A percentile compares a stretch with the other conserved stretches of the same genome.
Evolutionary conservation across 2,329 filamentous ascomycete genomes (phyloP).

Genomic region (Ophiostoma piceae): DNA sequence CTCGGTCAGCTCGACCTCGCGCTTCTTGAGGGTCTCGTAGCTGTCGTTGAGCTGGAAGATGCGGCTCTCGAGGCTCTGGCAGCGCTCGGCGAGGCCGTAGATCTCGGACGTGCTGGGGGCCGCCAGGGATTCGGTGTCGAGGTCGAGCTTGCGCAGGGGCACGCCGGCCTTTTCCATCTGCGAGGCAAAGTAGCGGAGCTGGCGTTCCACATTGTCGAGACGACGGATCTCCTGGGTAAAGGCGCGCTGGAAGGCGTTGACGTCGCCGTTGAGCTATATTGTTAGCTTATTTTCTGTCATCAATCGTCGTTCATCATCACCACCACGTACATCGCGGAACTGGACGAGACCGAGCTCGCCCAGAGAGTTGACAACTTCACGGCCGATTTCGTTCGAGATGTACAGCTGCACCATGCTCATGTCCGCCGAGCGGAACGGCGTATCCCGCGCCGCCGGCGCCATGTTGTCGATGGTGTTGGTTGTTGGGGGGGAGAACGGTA

Average conservation of each 20-base stretch:
- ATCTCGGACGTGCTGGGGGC: conserved; percentile 91
- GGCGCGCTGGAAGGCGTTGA: conserved; percentile 90
- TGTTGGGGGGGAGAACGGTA: not conserved
- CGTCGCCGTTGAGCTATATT: conserved; percentile 77
- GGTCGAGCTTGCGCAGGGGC: conserved; percentile 79
- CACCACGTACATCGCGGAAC: conserved; percentile 78
- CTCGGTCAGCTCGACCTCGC: conserved; percentile 92
- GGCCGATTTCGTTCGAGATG: conserved; percentile 96
- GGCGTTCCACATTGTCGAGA: conserved; percentile 95
- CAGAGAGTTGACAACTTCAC: conserved; percentile 92
- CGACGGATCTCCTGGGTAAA: conserved; percentile 97
- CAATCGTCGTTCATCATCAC: not conserved
- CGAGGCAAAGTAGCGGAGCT: conserved; percentile 88
- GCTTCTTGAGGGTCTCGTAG: conserved; percentile 97
- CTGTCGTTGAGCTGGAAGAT: conserved; percentile 91
- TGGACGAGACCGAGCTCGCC: conserved; percentile 95
- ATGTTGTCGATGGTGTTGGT: conserved; percentile 39
- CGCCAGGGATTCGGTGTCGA: conserved; percentile 81
- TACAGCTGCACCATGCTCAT: conserved; percentile 99
- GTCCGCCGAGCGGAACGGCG: conserved; percentile 98
- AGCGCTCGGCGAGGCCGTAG: conserved; percentile 87
- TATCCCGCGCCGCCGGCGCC: conserved; percentile 68
- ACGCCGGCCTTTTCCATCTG: conserved; percentile 95
- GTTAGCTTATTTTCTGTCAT: conserved; percentile 19
- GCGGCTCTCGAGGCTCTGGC: conserved; percentile 86